A percentile compares a stretch with the other conserved stretches of the same genome.
Conservation (phyloP, 306 rosid genomes). For the Rosa rugosa region DNA sequence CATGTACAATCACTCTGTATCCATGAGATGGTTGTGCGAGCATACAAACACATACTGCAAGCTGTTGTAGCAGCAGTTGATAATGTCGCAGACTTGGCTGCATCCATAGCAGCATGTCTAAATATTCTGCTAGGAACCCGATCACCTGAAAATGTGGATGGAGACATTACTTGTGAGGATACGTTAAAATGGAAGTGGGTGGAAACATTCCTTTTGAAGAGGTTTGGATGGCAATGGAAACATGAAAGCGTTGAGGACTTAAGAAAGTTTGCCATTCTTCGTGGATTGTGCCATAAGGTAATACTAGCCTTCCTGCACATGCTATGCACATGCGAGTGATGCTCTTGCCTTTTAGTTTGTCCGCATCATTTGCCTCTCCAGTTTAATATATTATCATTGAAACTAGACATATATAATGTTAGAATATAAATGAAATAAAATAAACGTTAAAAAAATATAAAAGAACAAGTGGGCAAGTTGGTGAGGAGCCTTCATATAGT, state of each 20-base stretch:
- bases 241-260: slow-evolving; percentile 58
- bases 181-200: slow-evolving; percentile 89
- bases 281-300: slow-evolving; percentile 97
- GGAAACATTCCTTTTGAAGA: slow-evolving; percentile 75
- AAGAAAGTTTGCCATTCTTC: slow-evolving; percentile 87
- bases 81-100: slow-evolving; percentile 72
- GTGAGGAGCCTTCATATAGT: neutral
- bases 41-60: slow-evolving; percentile 92
- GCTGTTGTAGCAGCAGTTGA: slow-evolving; percentile 86
- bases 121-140: slow-evolving; percentile 80
- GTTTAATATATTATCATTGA: neutral
- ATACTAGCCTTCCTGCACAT: neutral
- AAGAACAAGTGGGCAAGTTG: neutral
- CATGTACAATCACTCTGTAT: slow-evolving; percentile 93
- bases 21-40: slow-evolving; percentile 95
- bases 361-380: neutral
- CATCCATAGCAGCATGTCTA: slow-evolving; percentile 80
- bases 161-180: slow-evolving; percentile 46
- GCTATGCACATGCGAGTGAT: neutral
- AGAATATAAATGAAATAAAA: neutral
- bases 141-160: slow-evolving; percentile 49
- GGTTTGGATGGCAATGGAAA: slow-evolving; percentile 89
- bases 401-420: neutral
- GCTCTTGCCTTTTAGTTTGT: neutral
- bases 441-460: neutral